phyloP scores from a whole-genome alignment of 2,329 filamentous ascomycete genomes.

The Botrytis byssoidea region DNA sequence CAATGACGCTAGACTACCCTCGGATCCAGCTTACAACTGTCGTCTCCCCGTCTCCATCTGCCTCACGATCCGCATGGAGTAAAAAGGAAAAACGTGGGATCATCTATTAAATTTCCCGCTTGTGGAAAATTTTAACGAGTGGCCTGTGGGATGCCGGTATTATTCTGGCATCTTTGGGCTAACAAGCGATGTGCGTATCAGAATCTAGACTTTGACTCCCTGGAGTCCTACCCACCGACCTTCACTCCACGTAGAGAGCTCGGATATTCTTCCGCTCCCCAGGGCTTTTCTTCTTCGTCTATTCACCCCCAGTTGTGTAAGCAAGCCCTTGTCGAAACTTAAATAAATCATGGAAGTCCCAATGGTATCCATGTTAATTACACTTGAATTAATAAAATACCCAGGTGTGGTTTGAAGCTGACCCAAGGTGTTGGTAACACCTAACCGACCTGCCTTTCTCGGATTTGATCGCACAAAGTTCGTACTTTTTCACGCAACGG shows the following conservation, averaged over 20 bases:
- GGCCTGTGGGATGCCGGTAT: not conserved
- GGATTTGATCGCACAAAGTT: not conserved
- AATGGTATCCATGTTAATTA: not conserved
- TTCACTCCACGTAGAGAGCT: slow-evolving; percentile 2
- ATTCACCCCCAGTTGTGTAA: not conserved
- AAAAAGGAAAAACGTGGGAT: slow-evolving; percentile 23
- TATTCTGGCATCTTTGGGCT: not conserved
- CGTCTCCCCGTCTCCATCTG: not conserved
- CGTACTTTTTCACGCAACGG: not conserved
- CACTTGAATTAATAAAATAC: not conserved
- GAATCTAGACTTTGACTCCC: slow-evolving; percentile 14
- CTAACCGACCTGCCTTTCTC: slow-evolving; percentile 10
- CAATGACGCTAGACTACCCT: slow-evolving; percentile 9
- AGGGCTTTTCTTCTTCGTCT: not conserved
- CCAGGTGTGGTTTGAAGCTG: not conserved
- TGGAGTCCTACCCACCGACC: not conserved
- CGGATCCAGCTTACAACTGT: not conserved
- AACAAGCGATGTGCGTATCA: not conserved
- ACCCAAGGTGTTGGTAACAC: slow-evolving; percentile 21
- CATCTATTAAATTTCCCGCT: slow-evolving; percentile 15
- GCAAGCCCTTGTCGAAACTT: not conserved
- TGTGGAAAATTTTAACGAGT: slow-evolving; percentile 23
- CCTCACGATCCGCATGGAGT: slow-evolving; percentile 8
- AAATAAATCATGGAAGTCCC: not conserved
- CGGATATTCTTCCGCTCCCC: slow-evolving; percentile 1